These are phyloP conservation scores for Phylloporus sp. DNA, from an alignment of 768 basidiomycete species.

Conservation along the genomic window DNA sequence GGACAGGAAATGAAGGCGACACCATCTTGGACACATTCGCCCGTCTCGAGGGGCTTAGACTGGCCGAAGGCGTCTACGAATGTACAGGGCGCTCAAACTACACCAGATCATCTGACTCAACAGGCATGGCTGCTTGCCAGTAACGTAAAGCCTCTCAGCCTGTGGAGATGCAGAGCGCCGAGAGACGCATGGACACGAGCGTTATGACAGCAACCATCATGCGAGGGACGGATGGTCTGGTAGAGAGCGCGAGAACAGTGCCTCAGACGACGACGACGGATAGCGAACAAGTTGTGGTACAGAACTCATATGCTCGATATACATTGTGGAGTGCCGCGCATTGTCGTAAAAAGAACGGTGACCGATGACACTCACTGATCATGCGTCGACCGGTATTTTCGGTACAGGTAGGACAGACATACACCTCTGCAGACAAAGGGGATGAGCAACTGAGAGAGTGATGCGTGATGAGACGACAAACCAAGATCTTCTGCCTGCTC, in stretches of 20 bases:
- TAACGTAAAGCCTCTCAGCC: slow-evolving; percentile 34
- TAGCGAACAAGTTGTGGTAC: slow-evolving; percentile 35
- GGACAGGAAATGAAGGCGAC: slow-evolving; percentile 9
- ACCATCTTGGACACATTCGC: not conserved
- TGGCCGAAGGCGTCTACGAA: slow-evolving; percentile 22
- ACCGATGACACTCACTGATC: slow-evolving; percentile 69
- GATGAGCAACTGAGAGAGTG: slow-evolving; percentile 13
- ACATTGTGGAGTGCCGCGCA: slow-evolving; percentile 30
- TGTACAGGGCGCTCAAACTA: slow-evolving; percentile 29
- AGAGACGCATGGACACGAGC: slow-evolving; percentile 29
- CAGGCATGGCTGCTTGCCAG: slow-evolving; percentile 32
- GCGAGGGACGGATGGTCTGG: slow-evolving; percentile 32
- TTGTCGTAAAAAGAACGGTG: slow-evolving; percentile 29
- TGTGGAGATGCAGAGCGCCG: slow-evolving; percentile 27
- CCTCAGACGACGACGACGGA: slow-evolving; percentile 32
- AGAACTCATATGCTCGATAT: slow-evolving; percentile 36
- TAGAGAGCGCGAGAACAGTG: slow-evolving; percentile 27
- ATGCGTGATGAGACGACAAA: slow-evolving; percentile 39
- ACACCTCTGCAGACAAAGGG: slow-evolving; percentile 46
- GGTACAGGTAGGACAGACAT: slow-evolving; percentile 54
- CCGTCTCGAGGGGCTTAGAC: slow-evolving; percentile 12
- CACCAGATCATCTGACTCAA: slow-evolving; percentile 37
- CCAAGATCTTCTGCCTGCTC: slow-evolving; percentile 74
- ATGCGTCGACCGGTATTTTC: slow-evolving; percentile 59
- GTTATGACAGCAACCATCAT: slow-evolving; percentile 32